Conservation (phyloP, 108 stramenopile species). For the Nitzschia sp. region DNA sequence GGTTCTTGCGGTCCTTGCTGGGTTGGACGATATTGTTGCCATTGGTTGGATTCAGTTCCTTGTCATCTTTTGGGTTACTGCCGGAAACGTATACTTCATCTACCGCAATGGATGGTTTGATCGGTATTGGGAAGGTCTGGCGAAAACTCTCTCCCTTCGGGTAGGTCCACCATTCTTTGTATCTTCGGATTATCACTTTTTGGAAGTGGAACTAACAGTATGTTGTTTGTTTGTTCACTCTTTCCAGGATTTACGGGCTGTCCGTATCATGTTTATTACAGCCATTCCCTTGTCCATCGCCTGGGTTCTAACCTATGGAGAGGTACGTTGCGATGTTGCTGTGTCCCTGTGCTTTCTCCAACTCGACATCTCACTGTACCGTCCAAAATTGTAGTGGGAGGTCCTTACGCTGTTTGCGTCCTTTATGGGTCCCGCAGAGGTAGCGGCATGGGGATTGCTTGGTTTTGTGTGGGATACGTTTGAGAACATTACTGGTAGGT, state of each 20-base stretch:
- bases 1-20: slow-evolving; percentile 21
- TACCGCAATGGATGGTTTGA: slow-evolving; percentile 51
- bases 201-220: not conserved
- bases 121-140: slow-evolving; percentile 44
- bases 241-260: slow-evolving; percentile 22
- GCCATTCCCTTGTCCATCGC: slow-evolving; percentile 57
- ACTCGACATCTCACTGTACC: not conserved
- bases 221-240: not conserved
- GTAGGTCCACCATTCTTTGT: not conserved
- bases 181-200: not conserved
- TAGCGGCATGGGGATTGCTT: slow-evolving; percentile 66
- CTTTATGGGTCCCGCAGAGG: slow-evolving; percentile 55
- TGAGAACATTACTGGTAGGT: slow-evolving; percentile 34
- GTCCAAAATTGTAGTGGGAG: slow-evolving; percentile 42
- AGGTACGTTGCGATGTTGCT: slow-evolving; percentile 11
- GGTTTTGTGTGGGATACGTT: slow-evolving; percentile 54
- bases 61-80: slow-evolving; percentile 22
- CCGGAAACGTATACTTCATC: slow-evolving; percentile 28
- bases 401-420: slow-evolving; percentile 52
- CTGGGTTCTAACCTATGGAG: slow-evolving; percentile 56
- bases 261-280: slow-evolving; percentile 38
- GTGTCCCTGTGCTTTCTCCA: not conserved
- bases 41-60: slow-evolving; percentile 29
- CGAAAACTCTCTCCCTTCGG: slow-evolving; percentile 4
- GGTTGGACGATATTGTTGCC: slow-evolving; percentile 23